A percentile compares a stretch with the other conserved stretches of the same genome.
Evolutionary conservation across 371 early-diverging fungal species (phyloP).

Genomic region (Mortierella sp.): DNA sequence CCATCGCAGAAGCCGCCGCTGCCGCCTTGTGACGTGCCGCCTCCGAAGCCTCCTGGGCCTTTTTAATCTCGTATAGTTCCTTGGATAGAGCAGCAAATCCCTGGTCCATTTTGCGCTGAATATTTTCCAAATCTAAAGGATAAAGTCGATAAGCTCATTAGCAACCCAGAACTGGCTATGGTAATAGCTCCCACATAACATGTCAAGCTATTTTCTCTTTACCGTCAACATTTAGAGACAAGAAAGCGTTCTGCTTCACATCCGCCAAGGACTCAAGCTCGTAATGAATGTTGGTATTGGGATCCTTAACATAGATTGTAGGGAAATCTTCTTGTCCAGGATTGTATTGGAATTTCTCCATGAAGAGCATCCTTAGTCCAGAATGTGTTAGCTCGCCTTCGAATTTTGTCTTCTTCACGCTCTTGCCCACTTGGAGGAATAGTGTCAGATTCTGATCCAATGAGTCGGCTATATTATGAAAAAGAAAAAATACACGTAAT

Average conservation of each 20-base stretch:
- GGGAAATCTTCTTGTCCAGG: conserved; percentile 74
- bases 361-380: conserved; percentile 70
- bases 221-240: conserved; percentile 77
- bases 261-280: conserved; percentile 77
- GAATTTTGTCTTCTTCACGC: conserved; percentile 65
- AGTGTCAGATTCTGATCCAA: conserved; percentile 51
- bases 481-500: background rate
- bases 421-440: conserved; percentile 66
- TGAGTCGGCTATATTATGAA: conserved; percentile 1
- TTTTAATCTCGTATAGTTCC: conserved; percentile 58
- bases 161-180: too few species aligned
- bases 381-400: conserved; percentile 71
- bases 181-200: background rate
- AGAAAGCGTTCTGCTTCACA: conserved; percentile 70
- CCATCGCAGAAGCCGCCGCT: conserved; percentile 6
- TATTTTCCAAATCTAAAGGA: conserved; percentile 52
- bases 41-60: conserved; percentile 45
- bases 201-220: conserved; percentile 15
- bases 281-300: conserved; percentile 71
- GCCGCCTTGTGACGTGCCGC: conserved; percentile 43
- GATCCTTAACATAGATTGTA: conserved; percentile 77
- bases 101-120: conserved; percentile 58
- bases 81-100: conserved; percentile 57
- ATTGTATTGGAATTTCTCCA: conserved; percentile 74
- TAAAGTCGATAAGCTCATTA: background rate